Evolutionary conservation across 2,329 filamentous ascomycete species (phyloP), one percentile per base, ranked within the genome.

Genomic region (Phialophora chinensis): DNA sequence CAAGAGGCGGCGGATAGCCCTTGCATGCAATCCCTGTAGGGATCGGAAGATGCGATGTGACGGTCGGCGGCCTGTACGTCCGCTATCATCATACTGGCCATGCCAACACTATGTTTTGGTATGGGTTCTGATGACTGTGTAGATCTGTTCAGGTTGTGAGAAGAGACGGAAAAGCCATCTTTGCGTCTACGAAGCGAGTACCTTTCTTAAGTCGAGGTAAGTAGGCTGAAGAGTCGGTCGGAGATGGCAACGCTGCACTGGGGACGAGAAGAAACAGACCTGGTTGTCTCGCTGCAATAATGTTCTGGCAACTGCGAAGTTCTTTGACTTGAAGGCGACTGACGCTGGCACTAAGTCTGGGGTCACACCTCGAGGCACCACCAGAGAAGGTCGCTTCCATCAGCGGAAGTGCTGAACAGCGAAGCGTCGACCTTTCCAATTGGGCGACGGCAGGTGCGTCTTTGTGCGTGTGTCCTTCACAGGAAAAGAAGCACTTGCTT

Each of bases 21-120:
- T 23, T 23, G 52, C 52, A 25, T 55, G 52, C 10, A 55, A 31
- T 55, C 25, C 25, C 8, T 55, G 52, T n/a, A 23, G 52, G 17
- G 52, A 55, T 14, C 52, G 52, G 52, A 55, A 55, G 29, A 31
- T n/a, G 29, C 23, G 52, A 11, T 55, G 52, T 55, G 27, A 55
- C 14, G 20, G 49, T 8, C 49, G 20, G 20, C 49, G n/a, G 25
- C 49, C n/a, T 23, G 49, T 27, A n/a, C 12, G 49, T 23, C 25
- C 5, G 14, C 14, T 27, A 52, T 27, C 49, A n/a, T 52, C 2
- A 23, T 27, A 1, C 20, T 12, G n/a, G 20, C 49, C 20, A 52
- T 12, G 20, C n/a, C 11, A 20, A 14, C 5, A 20, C 3, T 23
- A 52, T 23, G 11, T n/a, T 23, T 1, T n/a, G 47, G 20, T 25